Evolutionary conservation across 1,284 basidiomycete species (phyloP), one percentile per base, ranked within the genome.

Genomic region (Stygiomarasmius scandens): DNA sequence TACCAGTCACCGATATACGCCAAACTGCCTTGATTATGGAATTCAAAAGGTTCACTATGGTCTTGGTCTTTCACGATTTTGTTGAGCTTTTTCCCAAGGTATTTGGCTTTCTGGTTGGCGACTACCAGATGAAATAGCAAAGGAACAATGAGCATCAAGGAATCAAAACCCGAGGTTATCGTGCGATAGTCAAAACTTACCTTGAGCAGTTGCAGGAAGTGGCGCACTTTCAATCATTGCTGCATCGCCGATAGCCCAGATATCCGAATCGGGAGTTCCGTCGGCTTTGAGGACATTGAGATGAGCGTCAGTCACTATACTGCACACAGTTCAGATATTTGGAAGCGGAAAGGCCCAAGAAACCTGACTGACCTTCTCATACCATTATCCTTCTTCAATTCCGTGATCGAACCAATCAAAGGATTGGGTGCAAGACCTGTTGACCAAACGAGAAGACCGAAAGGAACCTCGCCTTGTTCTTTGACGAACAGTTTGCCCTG

Each of bases 161-260:
- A n/a, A n/a, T n/a, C n/a, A n/a, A n/a, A n/a, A n/a, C n/a, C n/a
- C n/a, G n/a, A n/a, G n/a, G n/a, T n/a, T n/a, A n/a, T n/a, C n/a
- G n/a, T n/a, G n/a, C n/a, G 12, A 6, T 32, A 24, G 11, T 12
- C 19, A 27, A 48, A 49, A 60, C 68, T 22, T 36, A 85, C 86
- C 87, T 81, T 93, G 91, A 16, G 91, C 90, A 22, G 91, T 93
- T 1, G 95, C 93, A 6, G 95, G 94, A 3, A 95, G 78, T 29
- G 82, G 76, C 11, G 83, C 80, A 58, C 81, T 78, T 22, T 80
- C 76, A 36, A 89, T 82, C 27, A 78, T 81, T 1, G 86, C 83
- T 52, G 89, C 86, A 68, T 96, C 94, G 3, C 94, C 93, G 55
- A 95, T 89, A 12, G 87, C 92, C 77, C 86, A 94, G 1, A 95